Base-by-base conservation (phyloP, 2,329 filamentous ascomycete species). In the Aspergillus proliferans region DNA sequence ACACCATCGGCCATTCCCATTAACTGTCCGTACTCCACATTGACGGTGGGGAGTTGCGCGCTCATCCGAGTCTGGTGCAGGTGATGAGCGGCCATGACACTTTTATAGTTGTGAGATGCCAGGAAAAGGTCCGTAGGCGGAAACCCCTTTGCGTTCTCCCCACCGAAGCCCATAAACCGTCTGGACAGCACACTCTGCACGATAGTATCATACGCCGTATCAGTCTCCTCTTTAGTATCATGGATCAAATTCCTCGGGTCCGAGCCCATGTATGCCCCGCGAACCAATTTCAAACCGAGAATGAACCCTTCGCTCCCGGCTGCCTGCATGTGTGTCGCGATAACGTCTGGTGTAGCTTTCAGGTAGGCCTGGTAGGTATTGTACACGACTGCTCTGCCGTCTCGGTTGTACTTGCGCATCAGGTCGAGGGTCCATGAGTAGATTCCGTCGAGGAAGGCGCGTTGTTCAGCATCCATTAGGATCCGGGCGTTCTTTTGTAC, bases 381-480 rank as follows among this genome's bases (percentile, higher is more conserved):
- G 71, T 91, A 94, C 48, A 96, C 77, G 28, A 89, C 76, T 3
- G 87, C 84, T 28, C 79, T 79, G 0, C 68, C 71, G n/a, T 69
- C 69, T 42, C 74, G 79, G 72, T 94, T 94, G 74, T 87, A 91
- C 63, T 80, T 82, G 58, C 81, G 80, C 74, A 90, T 87, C 58
- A 89, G 85, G n/a, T 78, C 71, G 45, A 93, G 69, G 4, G 85
- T 88, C 86, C 89, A 92, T 57, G 82, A 79, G 64, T 93, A 85
- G 52, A 94, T 92, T 6, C 88, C 88, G 5, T 79, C 73, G 70
- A 95, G 88, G 26, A 93, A 79, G 48, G 81, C 78, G 49, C 85
- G 83, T 67, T 95, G 88, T 70, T 96, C 91, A 1, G 89, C 91
- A 54, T 94, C 88, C 53, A 95, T 88, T 2, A 95, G 80, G 1